These are phyloP conservation scores for Podospora australis DNA, from an alignment of 495 filamentous ascomycete genomes.

Conservation along the genomic window DNA sequence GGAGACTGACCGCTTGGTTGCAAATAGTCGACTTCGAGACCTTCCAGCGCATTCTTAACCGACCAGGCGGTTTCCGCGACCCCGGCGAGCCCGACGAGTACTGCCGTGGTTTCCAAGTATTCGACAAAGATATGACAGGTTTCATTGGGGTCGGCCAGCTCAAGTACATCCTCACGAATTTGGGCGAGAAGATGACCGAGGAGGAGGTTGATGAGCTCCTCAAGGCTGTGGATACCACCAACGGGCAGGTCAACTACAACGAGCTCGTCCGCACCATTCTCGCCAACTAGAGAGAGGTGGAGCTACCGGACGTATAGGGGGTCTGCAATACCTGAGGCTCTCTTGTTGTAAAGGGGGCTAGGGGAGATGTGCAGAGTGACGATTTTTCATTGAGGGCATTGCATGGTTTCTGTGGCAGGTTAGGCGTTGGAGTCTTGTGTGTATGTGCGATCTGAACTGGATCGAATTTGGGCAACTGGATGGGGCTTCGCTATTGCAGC, in stretches of 20 bases:
- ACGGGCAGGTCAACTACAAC: conserved; percentile 93
- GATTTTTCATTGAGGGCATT: conserved; percentile 14
- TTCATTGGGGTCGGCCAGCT: conserved; percentile 96
- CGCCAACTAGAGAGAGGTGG: conserved; percentile 58
- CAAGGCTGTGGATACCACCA: conserved; percentile 91
- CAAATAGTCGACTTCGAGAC: conserved; percentile 89
- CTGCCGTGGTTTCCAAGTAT: conserved; percentile 96
- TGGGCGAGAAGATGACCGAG: conserved; percentile 98
- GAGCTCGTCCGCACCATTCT: conserved; percentile 92
- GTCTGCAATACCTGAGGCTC: background rate
- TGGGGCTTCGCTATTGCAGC: conserved; percentile 3
- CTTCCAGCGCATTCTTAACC: conserved; percentile 91
- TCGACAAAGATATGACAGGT: conserved; percentile 97
- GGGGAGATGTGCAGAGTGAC: conserved; percentile 5
- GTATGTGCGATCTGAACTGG: conserved; percentile 18
- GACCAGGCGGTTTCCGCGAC: conserved; percentile 95
- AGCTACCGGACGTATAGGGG: conserved; percentile 1
- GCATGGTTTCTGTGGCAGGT: conserved; percentile 19
- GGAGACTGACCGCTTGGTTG: background rate
- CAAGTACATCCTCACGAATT: conserved; percentile 91
- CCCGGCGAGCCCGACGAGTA: conserved; percentile 97
- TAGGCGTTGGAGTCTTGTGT: conserved; percentile 28
- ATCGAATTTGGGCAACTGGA: conserved; percentile 26
- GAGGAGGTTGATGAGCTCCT: conserved; percentile 97
- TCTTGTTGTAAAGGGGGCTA: background rate